A percentile compares a stretch with the other conserved stretches of the same genome.
These are phyloP conservation scores for Pisolithus orientalis DNA, from an alignment of 768 basidiomycete species.

Conservation along the genomic window DNA sequence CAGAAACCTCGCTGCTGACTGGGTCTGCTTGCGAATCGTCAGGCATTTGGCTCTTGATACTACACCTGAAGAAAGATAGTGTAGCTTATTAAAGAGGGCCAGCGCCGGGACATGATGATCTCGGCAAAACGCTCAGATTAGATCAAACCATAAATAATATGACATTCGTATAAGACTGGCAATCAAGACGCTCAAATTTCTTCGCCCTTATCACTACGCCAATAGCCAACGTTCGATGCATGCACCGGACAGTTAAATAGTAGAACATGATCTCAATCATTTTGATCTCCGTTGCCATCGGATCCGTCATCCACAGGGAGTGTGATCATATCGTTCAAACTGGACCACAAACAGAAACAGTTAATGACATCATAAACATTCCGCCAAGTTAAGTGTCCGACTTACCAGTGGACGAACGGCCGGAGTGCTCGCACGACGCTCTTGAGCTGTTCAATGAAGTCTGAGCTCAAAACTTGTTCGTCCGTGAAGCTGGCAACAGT, in stretches of 20 bases:
- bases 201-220: not conserved
- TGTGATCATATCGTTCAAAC: constrained; percentile 71
- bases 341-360: constrained; percentile 18
- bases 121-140: too few species aligned
- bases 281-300: too few species aligned
- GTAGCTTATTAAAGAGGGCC: too few species aligned
- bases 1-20: constrained; percentile 9
- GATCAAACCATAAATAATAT: too few species aligned
- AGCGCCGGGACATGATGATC: too few species aligned
- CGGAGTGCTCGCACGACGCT: constrained; percentile 48
- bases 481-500: constrained; percentile 58
- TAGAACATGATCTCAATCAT: too few species aligned
- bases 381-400: not conserved
- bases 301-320: constrained; percentile 31
- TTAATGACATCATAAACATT: not conserved
- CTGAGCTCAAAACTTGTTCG: constrained; percentile 55
- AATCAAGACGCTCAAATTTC: too few species aligned
- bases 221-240: not conserved
- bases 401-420: constrained; percentile 79
- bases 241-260: too few species aligned
- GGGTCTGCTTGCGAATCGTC: not conserved
- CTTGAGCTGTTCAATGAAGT: constrained; percentile 60
- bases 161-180: too few species aligned
- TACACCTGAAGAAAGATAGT: too few species aligned
- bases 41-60: constrained; percentile 8